Conservation (phyloP, 352 stramenopile genomes). For the Pilasporangium apinafurcum region DNA sequence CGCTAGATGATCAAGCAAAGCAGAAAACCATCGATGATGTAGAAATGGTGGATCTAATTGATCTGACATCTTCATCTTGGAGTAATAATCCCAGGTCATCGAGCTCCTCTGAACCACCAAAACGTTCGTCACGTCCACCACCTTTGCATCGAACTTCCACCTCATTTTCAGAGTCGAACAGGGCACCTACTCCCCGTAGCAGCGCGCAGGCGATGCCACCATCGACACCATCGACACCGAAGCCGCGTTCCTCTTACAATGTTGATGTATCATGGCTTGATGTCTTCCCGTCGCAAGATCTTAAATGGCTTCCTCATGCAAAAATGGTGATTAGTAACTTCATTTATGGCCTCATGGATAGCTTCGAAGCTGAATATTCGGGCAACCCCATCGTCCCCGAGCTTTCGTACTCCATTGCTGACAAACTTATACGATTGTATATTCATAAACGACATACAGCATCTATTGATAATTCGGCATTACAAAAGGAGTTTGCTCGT, state of each 20-base stretch:
- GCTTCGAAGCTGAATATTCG: conserved; percentile 25
- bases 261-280: conserved; percentile 31
- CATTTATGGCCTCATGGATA: conserved; percentile 25
- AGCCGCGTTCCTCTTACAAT: conserved; percentile 2
- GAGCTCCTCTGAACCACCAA: too few relatives aligned
- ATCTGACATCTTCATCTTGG: too few relatives aligned
- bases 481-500: conserved; percentile 35
- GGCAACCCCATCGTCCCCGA: conserved; percentile 8
- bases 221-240: not conserved
- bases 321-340: conserved; percentile 22
- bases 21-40: not conserved
- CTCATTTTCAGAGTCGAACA: not conserved
- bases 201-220: not conserved
- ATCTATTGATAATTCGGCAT: conserved; percentile 13
- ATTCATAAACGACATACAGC: conserved; percentile 18
- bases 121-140: too few relatives aligned
- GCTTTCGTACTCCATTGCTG: conserved; percentile 15
- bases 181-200: not conserved
- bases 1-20: not conserved
- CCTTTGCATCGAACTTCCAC: not conserved
- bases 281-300: conserved; percentile 13
- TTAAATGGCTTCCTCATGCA: conserved; percentile 32
- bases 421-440: conserved; percentile 25
- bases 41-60: not conserved
- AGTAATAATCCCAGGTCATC: too few relatives aligned